phyloP scores from a whole-genome alignment of 83 land plant genomes.

The Picea mariana region DNA sequence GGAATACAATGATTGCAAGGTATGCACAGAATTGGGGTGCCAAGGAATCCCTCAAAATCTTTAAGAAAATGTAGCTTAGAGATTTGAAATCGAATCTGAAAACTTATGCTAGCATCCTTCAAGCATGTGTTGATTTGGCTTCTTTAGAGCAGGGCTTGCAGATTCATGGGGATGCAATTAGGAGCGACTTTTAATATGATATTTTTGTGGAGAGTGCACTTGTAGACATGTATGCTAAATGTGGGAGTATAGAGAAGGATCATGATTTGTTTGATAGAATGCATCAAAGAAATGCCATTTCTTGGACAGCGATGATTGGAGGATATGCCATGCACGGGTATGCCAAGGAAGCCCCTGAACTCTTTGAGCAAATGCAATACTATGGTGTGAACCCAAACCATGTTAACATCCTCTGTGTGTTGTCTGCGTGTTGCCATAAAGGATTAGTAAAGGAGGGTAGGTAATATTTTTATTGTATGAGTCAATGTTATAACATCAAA shows the following conservation, averaged over 20 bases:
- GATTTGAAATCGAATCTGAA: no score
- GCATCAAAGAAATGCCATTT: no score
- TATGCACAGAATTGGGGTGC: no score
- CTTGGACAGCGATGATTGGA: neutral
- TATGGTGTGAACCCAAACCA: slow-evolving; percentile 22
- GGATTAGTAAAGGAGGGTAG: slow-evolving; percentile 25
- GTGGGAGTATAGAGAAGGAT: slow-evolving; percentile 20
- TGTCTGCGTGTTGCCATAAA: slow-evolving; percentile 29
- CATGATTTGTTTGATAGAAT: no score
- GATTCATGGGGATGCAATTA: no score
- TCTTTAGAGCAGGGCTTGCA: no score
- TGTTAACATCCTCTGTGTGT: slow-evolving; percentile 20
- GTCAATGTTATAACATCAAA: neutral
- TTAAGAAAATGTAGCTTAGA: no score
- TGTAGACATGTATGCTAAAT: slow-evolving; percentile 43
- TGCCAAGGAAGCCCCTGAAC: slow-evolving; percentile 17
- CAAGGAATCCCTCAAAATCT: no score
- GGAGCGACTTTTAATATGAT: no score
- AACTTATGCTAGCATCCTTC: no score
- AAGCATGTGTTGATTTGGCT: no score
- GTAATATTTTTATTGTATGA: slow-evolving; percentile 10
- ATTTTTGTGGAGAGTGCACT: neutral
- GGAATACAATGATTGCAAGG: no score
- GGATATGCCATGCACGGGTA: slow-evolving; percentile 24
- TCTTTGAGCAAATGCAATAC: slow-evolving; percentile 25